Evolutionary conservation across 2,329 filamentous ascomycete genomes (phyloP), one percentile per base, ranked within the genome.

Genomic region (Verticillium nubilum): DNA sequence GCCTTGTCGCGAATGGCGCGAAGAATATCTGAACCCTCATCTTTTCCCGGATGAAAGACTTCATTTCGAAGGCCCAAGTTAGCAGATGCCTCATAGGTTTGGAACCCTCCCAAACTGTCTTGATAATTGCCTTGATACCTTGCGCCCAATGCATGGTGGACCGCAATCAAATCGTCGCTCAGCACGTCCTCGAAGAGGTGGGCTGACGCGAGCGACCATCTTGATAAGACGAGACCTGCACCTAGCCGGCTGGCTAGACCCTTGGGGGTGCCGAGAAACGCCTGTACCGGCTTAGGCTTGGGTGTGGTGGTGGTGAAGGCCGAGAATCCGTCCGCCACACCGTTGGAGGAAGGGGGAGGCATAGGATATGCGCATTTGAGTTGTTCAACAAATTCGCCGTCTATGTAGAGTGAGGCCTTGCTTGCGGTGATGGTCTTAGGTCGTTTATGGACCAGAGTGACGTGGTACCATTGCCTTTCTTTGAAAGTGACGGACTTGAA

Each of bases 121-220:
- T 99, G 95, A 67, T 96, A 97, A 70, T 99, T 99, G 17, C 95
- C 95, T 69, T 92, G 88, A 67, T 99, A 99, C 54, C 92, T 86
- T 26, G 92, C 90, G 0, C 95, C 94, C 19, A 99, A 86, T 56
- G 93, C 90, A 70, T 89, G 91, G 68, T 97, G 91, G 0, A 99
- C 95, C 13, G 94, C 89, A 59, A 99, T 81, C 61, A 96, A 84
- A 72, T 99, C 95, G 69, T 98, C 94, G 61, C 92, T 97, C 35
- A 97, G 78, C 0, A 88, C 85, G 61, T 97, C 91, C 60, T 94
- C 89, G 63, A 97, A 92, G 5, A 99, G 78, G 72, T 97, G 91
- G 1, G 92, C 92, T 55, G 91, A 93, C 27, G 92, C 93, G 59
- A 99, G 77, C 6, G 93, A 97, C 89, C 95, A 96, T 68, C 86